Evolutionary conservation across 169 alveolate genomes (phyloP), one percentile per base, ranked within the genome.

Genomic region (Cryptosporidium muris): DNA sequence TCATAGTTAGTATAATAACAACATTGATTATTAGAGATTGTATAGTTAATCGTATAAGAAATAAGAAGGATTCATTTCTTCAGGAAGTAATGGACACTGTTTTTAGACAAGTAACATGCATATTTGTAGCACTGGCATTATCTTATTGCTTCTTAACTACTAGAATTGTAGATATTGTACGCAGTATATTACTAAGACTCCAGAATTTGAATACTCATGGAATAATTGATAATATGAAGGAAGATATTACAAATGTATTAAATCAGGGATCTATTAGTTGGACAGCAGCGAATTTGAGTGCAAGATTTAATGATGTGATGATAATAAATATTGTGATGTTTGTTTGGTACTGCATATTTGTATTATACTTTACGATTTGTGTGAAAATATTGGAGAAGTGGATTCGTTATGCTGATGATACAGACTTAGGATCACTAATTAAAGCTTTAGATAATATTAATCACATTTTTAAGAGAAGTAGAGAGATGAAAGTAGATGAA

Each of bases 41-140:
- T n/a, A 11, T 74, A 8, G 85, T 74, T 40, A 68, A 74, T 42
- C 54, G 85, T 34, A 74, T 74, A 4, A 42, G 68, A 54, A 56
- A 37, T 8, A 74, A 74, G 38, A 74, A 47, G 25, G 85, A 74
- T 16, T 74, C 67, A 14, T 74, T 74, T 74, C 64, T 74, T 7
- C 85, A 74, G n/a, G 45, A 66, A 14, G 85, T 74, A 14, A 74
- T 74, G 85, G 85, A 74, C 14, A 74, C 85, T 6, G 85, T 74
- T 36, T 74, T 74, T 51, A 49, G 85, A 34, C 85, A 74, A 54
- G 85, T 68, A 74, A 63, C 85, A n/a, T 74, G 85, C 37, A 74
- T 74, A 74, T 74, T 74, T 74, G 66, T 74, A 37, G 54, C 85
- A 4, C 58, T 74, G 40, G 68, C 85, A 14, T 16, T 74, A 3